These are phyloP conservation scores for Thermomyces lanuginosus DNA, from an alignment of 2,329 filamentous ascomycete species.

Conservation along the genomic window DNA sequence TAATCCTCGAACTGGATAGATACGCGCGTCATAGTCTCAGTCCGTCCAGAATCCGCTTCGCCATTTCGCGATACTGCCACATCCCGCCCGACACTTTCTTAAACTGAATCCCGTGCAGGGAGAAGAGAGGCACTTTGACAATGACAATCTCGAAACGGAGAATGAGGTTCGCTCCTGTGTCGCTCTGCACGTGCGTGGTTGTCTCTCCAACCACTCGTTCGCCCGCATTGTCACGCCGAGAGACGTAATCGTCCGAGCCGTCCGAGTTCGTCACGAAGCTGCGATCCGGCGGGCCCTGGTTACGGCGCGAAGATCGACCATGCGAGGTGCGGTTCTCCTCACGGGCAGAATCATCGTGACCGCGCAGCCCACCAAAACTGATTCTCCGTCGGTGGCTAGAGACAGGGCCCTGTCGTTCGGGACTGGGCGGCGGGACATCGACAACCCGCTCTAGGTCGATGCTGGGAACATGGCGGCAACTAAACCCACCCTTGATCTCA, in stretches of 20 bases:
- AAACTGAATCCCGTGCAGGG: slow-evolving; percentile 90
- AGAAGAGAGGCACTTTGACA: slow-evolving; percentile 88
- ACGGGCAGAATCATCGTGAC: slow-evolving; percentile 50
- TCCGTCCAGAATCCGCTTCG: slow-evolving; percentile 81
- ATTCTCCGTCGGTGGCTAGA: slow-evolving; percentile 59
- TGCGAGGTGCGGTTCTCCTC: slow-evolving; percentile 39
- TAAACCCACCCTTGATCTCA: slow-evolving; percentile 88
- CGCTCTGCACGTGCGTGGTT: slow-evolving; percentile 77
- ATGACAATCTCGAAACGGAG: slow-evolving; percentile 92
- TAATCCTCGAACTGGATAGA: slow-evolving; percentile 1
- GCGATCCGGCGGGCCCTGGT: slow-evolving; percentile 40
- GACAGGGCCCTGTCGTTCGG: slow-evolving; percentile 30
- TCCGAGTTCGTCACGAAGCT: slow-evolving; percentile 78
- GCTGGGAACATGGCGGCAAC: slow-evolving; percentile 72
- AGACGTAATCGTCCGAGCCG: slow-evolving; percentile 59
- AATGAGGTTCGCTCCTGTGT: slow-evolving; percentile 68
- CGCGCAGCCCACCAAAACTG: slow-evolving; percentile 59
- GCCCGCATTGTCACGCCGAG: slow-evolving; percentile 27
- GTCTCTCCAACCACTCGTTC: slow-evolving; percentile 64
- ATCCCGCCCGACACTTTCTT: slow-evolving; percentile 91
- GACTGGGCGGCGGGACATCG: slow-evolving; percentile 45
- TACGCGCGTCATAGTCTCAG: slow-evolving; percentile 48
- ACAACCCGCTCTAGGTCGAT: slow-evolving; percentile 66
- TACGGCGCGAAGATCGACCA: slow-evolving; percentile 29
- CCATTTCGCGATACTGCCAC: slow-evolving; percentile 98